Evolutionary conservation across 768 basidiomycete genomes (phyloP).

Genomic region (Amanita muscaria): DNA sequence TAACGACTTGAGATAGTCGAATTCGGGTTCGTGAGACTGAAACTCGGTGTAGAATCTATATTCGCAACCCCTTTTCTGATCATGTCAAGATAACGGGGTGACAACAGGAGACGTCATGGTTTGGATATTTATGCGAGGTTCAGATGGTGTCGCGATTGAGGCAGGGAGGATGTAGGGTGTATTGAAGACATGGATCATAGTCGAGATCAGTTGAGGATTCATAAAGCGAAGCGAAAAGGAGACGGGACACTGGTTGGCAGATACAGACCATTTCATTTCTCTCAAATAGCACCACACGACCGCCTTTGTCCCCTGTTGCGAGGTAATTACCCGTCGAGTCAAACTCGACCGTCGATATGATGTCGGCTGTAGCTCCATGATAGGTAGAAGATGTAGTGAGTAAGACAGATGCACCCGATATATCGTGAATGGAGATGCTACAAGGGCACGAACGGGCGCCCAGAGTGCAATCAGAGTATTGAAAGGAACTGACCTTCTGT

Average conservation of each 20-base stretch:
- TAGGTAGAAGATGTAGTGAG: constrained; percentile 7
- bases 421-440: not conserved
- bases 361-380: constrained; percentile 69
- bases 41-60: constrained; percentile 99
- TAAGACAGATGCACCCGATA: constrained; percentile 1
- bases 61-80: constrained; percentile 98
- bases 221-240: constrained; percentile 4
- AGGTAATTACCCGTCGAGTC: constrained; percentile 99
- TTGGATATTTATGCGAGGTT: constrained; percentile 2
- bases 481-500: constrained; percentile 72
- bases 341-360: constrained; percentile 99
- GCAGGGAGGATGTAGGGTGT: constrained; percentile 12
- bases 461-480: constrained; percentile 1
- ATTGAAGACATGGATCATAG: constrained; percentile 3
- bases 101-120: constrained; percentile 8
- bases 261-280: constrained; percentile 83
- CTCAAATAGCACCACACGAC: constrained; percentile 97
- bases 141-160: constrained; percentile 22
- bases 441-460: not conserved
- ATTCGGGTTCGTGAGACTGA: constrained; percentile 99
- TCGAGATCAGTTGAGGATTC: constrained; percentile 1
- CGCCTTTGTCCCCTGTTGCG: constrained; percentile 99
- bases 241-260: constrained; percentile 4
- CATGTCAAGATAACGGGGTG: constrained; percentile 15
- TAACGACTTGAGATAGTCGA: constrained; percentile 98